Base-by-base conservation (phyloP, 1,139 yeast genomes). In the Trichomonascaceae sp. region DNA sequence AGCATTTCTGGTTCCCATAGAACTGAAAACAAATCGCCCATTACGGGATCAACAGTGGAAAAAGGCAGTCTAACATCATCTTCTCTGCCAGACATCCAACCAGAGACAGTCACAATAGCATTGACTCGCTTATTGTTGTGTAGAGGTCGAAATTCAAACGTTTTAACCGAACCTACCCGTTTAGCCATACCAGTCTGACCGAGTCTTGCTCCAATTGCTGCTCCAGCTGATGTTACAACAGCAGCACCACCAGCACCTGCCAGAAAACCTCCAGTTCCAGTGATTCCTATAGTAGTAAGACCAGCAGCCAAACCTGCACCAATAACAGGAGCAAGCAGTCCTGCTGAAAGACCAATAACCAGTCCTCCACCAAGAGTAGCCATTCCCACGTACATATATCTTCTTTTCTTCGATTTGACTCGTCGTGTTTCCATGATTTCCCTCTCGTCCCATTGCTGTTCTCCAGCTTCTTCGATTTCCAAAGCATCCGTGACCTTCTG, bases 281-380 rank as follows among this genome's bases (percentile, higher is more conserved):
- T 77, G 27, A 95, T 87, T 27, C 99, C 99, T 32, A 93, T 83
- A 0, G 99, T 93, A 0, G 98, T 85, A 47, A 95, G 75, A 10
- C 99, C 99, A 2, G 99, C 98, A 1, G 99, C 99, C 27, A 95
- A 68, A 62, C 99, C 99, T 0, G 98, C 98, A 47, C 99, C 99
- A 64, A 95, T 95, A 3, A 95, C 96, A 0, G 99, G 99, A 0
- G 99, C 99, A 51, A 95, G 74, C 49, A 95, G 72, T 2, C 99
- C 99, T 13, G 96, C 98, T 54, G 97, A 88, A 32, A 95, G 75
- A 1, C 99, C 99, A 56, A 95, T 82, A 1, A 95, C 96, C 32
- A 95, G 75, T 0, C 96, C 91, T 1, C 99, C 99, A 15, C 99
- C 98, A n/a, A 91, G 77, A 2, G 98, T 93, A 0, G 99, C 99